These are phyloP conservation scores for Xerocomus cyaneibrunnescens DNA, from an alignment of 1,284 basidiomycete species.

Conservation along the genomic window DNA sequence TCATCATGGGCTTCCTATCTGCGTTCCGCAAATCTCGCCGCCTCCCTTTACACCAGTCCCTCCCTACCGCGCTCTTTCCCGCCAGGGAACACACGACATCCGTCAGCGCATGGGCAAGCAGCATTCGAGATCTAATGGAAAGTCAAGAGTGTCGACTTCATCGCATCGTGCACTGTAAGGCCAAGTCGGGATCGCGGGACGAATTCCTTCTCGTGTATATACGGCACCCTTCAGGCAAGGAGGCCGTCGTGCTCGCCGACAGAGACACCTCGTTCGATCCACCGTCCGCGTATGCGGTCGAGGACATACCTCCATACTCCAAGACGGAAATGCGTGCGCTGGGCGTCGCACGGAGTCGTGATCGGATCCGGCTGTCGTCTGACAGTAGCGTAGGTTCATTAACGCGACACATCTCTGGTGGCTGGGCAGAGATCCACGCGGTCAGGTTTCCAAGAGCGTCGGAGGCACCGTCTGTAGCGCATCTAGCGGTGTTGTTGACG, in stretches of 20 bases:
- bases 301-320: background rate
- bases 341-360: background rate
- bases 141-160: constrained; percentile 10
- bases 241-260: constrained; percentile 7
- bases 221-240: constrained; percentile 13
- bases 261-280: constrained; percentile 1
- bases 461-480: constrained; percentile 12
- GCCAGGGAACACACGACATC: constrained; percentile 2
- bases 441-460: constrained; percentile 11
- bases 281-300: background rate
- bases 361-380: constrained; percentile 8
- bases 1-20: background rate
- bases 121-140: constrained; percentile 6
- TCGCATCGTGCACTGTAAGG: constrained; percentile 15
- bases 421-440: constrained; percentile 9
- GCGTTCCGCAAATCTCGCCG: background rate
- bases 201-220: constrained; percentile 18
- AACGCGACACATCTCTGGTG: background rate
- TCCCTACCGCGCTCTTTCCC: constrained; percentile 15
- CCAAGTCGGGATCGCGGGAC: background rate
- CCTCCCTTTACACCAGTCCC: background rate
- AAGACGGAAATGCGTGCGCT: background rate
- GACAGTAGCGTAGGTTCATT: constrained; percentile 6
- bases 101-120: constrained; percentile 4
- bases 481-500: constrained; percentile 16